Percentiles rank a stretch among this genome's conserved stretches.
Evolutionary conservation across 805 yeast genomes (phyloP).

Genomic region (Lachancea sp.): DNA sequence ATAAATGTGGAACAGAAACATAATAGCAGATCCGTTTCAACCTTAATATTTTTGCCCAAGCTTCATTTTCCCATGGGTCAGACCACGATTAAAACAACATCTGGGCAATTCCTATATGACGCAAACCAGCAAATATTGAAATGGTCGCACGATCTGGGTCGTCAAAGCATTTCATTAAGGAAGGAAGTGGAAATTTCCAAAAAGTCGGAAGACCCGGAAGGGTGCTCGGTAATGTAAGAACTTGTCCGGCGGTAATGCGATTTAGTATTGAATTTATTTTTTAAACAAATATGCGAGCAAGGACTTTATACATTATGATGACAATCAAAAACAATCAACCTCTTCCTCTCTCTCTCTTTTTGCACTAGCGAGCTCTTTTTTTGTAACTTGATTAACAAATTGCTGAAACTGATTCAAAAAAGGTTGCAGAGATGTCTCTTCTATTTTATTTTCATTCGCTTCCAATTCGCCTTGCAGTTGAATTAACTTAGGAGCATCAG

Average conservation of each 20-base stretch:
- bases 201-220: conserved; percentile 4
- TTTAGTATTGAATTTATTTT: too few relatives aligned
- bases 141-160: conserved; percentile 60
- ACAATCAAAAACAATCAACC: conserved; percentile 2
- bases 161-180: conserved; percentile 31
- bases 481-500: conserved; percentile 68
- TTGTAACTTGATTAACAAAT: conserved; percentile 52
- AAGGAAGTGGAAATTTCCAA: not conserved
- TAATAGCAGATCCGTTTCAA: conserved; percentile 21
- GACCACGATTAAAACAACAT: conserved; percentile 42
- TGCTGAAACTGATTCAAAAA: conserved; percentile 59
- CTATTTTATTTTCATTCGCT: conserved; percentile 38
- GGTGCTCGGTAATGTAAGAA: conserved; percentile 6
- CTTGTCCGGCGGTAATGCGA: not conserved
- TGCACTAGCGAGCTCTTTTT: conserved; percentile 41
- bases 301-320: too few relatives aligned
- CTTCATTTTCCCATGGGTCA: conserved; percentile 58
- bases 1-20: conserved; percentile 30
- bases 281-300: not conserved
- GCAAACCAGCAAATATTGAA: conserved; percentile 48
- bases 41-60: conserved; percentile 62
- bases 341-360: conserved; percentile 39
- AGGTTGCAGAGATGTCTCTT: conserved; percentile 63
- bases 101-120: conserved; percentile 53
- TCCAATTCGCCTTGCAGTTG: conserved; percentile 61